These are phyloP conservation scores for Globisporangium barbulae DNA, from an alignment of 352 stramenopile genomes.

Conservation along the genomic window DNA sequence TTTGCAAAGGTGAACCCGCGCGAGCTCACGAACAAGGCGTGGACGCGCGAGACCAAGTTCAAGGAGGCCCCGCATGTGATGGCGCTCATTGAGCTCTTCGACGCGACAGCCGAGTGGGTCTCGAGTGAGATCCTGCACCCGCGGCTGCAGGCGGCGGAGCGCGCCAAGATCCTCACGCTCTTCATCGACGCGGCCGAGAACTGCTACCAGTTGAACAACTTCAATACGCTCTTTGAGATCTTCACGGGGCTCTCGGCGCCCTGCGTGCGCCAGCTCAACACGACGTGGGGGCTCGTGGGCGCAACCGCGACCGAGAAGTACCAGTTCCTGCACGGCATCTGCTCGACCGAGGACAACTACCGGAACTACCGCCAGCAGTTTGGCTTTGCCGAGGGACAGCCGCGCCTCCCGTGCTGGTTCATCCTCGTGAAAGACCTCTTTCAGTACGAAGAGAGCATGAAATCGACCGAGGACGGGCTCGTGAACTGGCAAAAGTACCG, in stretches of 20 bases:
- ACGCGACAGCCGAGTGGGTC: slow-evolving; percentile 82
- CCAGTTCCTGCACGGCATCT: slow-evolving; percentile 77
- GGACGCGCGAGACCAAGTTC: slow-evolving; percentile 80
- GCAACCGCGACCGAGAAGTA: slow-evolving; percentile 69
- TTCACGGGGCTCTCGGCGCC: slow-evolving; percentile 73
- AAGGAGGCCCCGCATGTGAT: slow-evolving; percentile 80
- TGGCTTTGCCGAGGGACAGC: slow-evolving; percentile 68
- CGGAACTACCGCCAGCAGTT: slow-evolving; percentile 83
- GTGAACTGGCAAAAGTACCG: slow-evolving; percentile 88
- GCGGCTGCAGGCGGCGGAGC: slow-evolving; percentile 74
- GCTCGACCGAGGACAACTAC: slow-evolving; percentile 85
- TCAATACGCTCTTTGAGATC: slow-evolving; percentile 87
- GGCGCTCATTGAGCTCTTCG: slow-evolving; percentile 83
- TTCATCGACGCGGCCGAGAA: slow-evolving; percentile 84
- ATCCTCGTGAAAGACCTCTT: slow-evolving; percentile 88
- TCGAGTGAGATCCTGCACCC: slow-evolving; percentile 87
- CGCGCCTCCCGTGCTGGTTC: slow-evolving; percentile 78
- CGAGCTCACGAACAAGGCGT: slow-evolving; percentile 86
- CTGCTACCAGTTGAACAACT: slow-evolving; percentile 87
- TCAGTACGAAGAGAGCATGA: slow-evolving; percentile 85
- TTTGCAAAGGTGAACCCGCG: slow-evolving; percentile 67
- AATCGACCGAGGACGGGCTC: slow-evolving; percentile 76
- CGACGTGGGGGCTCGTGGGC: slow-evolving; percentile 76
- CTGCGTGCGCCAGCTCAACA: slow-evolving; percentile 80
- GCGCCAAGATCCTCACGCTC: slow-evolving; percentile 76